phyloP scores from a whole-genome alignment of 208 protist genomes.

The Leishmania guyanensis region DNA sequence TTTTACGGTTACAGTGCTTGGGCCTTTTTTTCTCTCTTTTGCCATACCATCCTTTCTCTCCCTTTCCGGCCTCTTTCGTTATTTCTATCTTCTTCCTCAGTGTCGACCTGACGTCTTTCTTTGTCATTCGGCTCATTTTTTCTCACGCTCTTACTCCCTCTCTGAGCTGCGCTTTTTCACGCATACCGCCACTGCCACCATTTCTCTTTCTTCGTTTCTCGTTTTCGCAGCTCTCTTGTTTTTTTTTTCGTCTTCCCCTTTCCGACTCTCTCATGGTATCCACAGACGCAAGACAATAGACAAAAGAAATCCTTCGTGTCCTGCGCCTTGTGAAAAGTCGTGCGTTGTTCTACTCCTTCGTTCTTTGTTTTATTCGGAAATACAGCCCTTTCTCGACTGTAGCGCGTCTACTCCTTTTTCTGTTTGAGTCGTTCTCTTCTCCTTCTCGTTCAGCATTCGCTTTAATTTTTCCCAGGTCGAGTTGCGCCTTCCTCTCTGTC shows the following conservation, averaged over 20 bases:
- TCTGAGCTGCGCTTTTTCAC: background rate
- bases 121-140: background rate
- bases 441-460: background rate
- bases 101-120: slow-evolving; percentile 1
- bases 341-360: background rate
- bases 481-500: background rate
- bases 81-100: background rate
- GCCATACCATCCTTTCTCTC: background rate
- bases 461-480: background rate
- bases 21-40: background rate
- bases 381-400: background rate
- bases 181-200: background rate
- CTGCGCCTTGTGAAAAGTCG: background rate
- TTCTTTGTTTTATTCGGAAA: background rate
- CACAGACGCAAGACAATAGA: slow-evolving; percentile 6
- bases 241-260: slow-evolving; percentile 1
- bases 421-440: background rate
- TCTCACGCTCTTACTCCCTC: background rate
- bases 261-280: slow-evolving; percentile 2
- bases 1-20: background rate
- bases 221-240: slow-evolving; percentile 5
- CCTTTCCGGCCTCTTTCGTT: background rate
- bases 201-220: background rate
- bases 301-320: background rate
- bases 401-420: slow-evolving; percentile 4